Evolutionary conservation across 768 basidiomycete species (phyloP), one percentile per base, ranked within the genome.

Genomic region (Chalciporus chontae): DNA sequence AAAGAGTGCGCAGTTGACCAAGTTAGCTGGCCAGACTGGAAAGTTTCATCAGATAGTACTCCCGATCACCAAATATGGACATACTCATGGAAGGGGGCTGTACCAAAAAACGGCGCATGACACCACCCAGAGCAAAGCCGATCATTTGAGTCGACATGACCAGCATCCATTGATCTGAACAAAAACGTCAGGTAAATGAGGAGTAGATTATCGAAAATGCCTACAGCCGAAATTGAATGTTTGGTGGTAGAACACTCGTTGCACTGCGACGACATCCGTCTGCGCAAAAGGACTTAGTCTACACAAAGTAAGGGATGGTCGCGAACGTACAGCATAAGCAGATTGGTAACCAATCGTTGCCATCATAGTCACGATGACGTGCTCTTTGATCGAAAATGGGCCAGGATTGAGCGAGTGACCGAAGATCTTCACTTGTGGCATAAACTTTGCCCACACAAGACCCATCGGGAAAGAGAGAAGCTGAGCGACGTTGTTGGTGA

Each of bases 131-230:
- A 4, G 76, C 76, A 49, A 79, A 80, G 11, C 84, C 79, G 37
- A 87, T 82, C 52, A 87, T 71, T 56, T 90, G 87, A 0, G 86
- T 87, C 6, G 84, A 86, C 76, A 84, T 78, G 26, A 81, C 79
- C 34, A 83, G 64, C 72, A 81, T 74, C 80, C 80, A 81, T 61
- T 77, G 72, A 56, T 79, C 76, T 77, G 50, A 9, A 18, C 7
- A 32, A 29, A 11, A n/a, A 47, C 23, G 19, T 52, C 9, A 8
- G n/a, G 10, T 15, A 27, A 41, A 38, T 24, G 34, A 11, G 21
- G 21, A 5, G 17, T 13, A 5, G 2, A 21, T 11, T 4, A 15
- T 18, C 8, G 17, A 38, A 17, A 37, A 23, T 1, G 69, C 71
- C 48, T 37, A 74, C 72, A 77, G 32, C 65, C 45, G 51, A 85